Evolutionary conservation across 1,139 yeast species (phyloP), one percentile per base, ranked within the genome.

Genomic region (Hemisphaericaspora xylanilytica): DNA sequence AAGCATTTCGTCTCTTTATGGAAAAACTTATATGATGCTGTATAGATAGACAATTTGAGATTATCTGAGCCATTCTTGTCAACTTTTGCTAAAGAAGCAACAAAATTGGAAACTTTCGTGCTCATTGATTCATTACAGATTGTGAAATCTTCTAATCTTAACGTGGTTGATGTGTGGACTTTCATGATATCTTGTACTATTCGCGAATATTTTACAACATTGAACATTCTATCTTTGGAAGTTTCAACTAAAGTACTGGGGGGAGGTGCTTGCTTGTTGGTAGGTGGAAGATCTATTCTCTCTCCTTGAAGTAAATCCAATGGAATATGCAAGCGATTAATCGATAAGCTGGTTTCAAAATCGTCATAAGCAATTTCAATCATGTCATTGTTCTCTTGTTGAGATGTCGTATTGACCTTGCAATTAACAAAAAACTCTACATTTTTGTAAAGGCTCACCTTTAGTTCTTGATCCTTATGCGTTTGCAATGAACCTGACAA

Each of bases 81-180:
- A 29, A 41, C 41, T 20, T 44, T 50, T 12, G 38, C 39, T 15
- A 54, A 37, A 10, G 48, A 50, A 33, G 50, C 45, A 7, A 46
- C 51, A 26, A 58, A 52, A 34, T 58, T 61, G 9, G 67, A 50
- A 2, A 58, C 43, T 18, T 48, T 46, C 6, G 53, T 18, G 29
- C 48, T 45, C 10, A 55, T 13, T 14, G 13, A 4, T 6, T 55
- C 53, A 41, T 56, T 51, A 3, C 52, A 41, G 21, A 66, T 36
- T 4, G 50, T 48, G 31, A 67, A 55, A 32, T 70, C 70, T 36
- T 68, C 73, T 13, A 68, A 39, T 13, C 62, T 55, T 24, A 61
- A 27, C 24, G 52, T 58, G 3, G 53, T 45, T 16, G 45, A 38
- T 36, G 45, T 52, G 38, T 45, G 44, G 7, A 45, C 28, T 15